Conservation (phyloP, 2,329 filamentous ascomycete species). For the Fusarium poae region DNA sequence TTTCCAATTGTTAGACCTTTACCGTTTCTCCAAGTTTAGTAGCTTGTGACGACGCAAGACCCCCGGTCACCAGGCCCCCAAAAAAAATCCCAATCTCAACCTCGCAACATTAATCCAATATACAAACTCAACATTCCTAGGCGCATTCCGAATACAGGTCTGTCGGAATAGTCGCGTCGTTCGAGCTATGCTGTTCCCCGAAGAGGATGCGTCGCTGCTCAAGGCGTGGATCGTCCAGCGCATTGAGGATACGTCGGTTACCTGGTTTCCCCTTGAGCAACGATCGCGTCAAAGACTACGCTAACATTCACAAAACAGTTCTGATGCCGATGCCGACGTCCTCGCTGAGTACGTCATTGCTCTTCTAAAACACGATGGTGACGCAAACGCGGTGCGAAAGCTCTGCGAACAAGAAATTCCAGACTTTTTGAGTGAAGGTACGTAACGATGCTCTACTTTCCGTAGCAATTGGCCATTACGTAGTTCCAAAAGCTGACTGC, state of each 20-base stretch:
- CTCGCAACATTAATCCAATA: slow-evolving; percentile 22
- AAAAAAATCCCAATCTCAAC: slow-evolving; percentile 35
- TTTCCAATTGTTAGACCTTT: background rate
- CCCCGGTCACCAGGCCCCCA: slow-evolving; percentile 23
- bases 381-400: slow-evolving; percentile 71
- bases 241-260: slow-evolving; percentile 77
- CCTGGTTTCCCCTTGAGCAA: slow-evolving; percentile 21
- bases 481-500: slow-evolving; percentile 25
- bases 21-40: background rate
- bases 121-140: slow-evolving; percentile 1
- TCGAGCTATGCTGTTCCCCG: slow-evolving; percentile 70
- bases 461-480: background rate
- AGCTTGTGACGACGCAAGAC: slow-evolving; percentile 40
- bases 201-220: slow-evolving; percentile 72
- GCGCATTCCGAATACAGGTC: slow-evolving; percentile 4
- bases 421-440: slow-evolving; percentile 79
- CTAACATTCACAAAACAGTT: slow-evolving; percentile 61
- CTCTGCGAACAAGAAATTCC: slow-evolving; percentile 79
- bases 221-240: slow-evolving; percentile 84
- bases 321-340: slow-evolving; percentile 84
- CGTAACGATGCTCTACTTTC: background rate
- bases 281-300: slow-evolving; percentile 4
- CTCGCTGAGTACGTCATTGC: slow-evolving; percentile 88
- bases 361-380: slow-evolving; percentile 77
- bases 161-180: slow-evolving; percentile 14